phyloP scores from a whole-genome alignment of 257 asterid species.

The Nicotiana tabacum region DNA sequence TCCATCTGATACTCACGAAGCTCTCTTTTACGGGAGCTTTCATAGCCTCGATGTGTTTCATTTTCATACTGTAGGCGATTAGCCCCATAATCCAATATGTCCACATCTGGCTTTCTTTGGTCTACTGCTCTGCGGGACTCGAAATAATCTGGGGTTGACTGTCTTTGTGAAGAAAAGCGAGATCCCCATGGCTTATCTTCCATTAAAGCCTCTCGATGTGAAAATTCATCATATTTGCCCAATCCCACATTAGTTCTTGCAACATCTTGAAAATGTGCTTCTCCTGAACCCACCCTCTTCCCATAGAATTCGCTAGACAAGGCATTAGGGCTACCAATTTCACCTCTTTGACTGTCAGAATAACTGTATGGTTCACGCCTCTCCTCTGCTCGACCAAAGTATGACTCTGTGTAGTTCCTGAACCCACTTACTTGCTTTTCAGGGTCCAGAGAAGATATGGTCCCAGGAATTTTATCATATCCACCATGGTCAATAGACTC shows the following conservation, averaged over 20 bases:
- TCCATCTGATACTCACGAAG: slow-evolving; percentile 24
- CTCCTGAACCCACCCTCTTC: slow-evolving; percentile 25
- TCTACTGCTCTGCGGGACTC: slow-evolving; percentile 23
- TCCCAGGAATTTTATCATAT: slow-evolving; percentile 24
- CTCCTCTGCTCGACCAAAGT: slow-evolving; percentile 31
- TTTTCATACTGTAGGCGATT: slow-evolving; percentile 27
- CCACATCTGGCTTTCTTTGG: slow-evolving; percentile 25
- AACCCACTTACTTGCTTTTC: slow-evolving; percentile 32
- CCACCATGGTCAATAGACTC: slow-evolving; percentile 30
- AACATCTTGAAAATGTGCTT: slow-evolving; percentile 24
- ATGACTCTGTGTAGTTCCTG: slow-evolving; percentile 33
- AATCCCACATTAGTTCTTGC: slow-evolving; percentile 28
- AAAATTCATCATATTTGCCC: slow-evolving; percentile 27
- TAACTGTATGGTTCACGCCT: slow-evolving; percentile 25
- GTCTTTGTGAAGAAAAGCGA: slow-evolving; percentile 24
- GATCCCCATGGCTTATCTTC: slow-evolving; percentile 32
- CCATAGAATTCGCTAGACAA: slow-evolving; percentile 24
- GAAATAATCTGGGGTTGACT: slow-evolving; percentile 22
- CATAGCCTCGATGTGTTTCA: slow-evolving; percentile 24
- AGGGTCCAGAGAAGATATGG: slow-evolving; percentile 26
- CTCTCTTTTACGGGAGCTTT: slow-evolving; percentile 20
- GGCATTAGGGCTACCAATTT: slow-evolving; percentile 13
- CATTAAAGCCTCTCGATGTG: slow-evolving; percentile 24
- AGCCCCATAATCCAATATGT: slow-evolving; percentile 29
- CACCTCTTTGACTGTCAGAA: slow-evolving; percentile 24